phyloP scores from a whole-genome alignment of 2,329 filamentous ascomycete species.

The Elsinoe ampelina region DNA sequence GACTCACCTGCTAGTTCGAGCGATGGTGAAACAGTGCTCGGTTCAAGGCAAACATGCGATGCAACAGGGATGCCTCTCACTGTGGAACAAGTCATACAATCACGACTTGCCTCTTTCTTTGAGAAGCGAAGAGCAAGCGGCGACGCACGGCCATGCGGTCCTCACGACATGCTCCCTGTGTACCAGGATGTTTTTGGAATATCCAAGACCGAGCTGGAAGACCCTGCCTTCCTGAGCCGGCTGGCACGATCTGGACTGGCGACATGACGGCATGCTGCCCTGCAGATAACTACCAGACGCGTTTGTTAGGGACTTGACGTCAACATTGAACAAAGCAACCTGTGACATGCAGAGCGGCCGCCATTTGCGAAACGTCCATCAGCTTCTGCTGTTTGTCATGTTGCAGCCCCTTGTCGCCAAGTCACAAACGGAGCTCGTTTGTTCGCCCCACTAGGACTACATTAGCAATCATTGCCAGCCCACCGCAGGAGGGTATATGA shows the following conservation, averaged over 20 bases:
- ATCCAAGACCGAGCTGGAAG: conserved; percentile 16
- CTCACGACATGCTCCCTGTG: conserved; percentile 18
- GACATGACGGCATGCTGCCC: background rate
- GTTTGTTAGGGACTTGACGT: conserved; percentile 1
- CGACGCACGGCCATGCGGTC: conserved; percentile 17
- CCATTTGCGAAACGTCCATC: no score
- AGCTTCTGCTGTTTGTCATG: no score
- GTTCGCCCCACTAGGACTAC: no score
- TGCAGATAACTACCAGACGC: no score
- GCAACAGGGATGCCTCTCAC: background rate
- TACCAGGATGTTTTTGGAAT: conserved; percentile 16
- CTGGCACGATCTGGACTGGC: background rate
- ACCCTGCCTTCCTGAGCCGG: background rate
- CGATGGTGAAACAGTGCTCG: background rate
- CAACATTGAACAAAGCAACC: no score
- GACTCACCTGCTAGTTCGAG: background rate
- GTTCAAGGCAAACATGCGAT: background rate
- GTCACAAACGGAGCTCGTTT: no score
- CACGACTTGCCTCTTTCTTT: conserved; percentile 14
- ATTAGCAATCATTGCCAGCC: no score
- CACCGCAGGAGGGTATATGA: no score
- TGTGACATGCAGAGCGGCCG: no score
- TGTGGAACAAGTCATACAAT: conserved; percentile 4
- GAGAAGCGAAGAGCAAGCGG: conserved; percentile 17
- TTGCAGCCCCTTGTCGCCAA: no score